phyloP scores from a whole-genome alignment of 768 basidiomycete species.

The Pholiota microspora region DNA sequence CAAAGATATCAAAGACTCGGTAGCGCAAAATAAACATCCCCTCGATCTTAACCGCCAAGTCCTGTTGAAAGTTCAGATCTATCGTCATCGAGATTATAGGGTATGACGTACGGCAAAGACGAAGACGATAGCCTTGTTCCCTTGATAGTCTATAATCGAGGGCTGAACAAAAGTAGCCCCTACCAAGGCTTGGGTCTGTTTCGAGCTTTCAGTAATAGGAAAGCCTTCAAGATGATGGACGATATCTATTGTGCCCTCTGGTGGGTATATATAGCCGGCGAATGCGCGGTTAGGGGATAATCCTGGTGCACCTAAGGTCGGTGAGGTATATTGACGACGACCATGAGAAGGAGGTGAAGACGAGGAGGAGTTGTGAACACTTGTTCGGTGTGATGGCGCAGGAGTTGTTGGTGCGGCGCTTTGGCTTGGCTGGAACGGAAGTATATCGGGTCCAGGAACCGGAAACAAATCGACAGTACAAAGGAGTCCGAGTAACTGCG shows the following conservation, averaged over 20 bases:
- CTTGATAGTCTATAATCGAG: conserved; percentile 51
- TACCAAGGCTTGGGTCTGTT: conserved; percentile 51
- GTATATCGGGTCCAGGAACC: conserved; percentile 33
- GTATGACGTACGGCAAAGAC: conserved; percentile 55
- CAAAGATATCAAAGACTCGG: conserved; percentile 62
- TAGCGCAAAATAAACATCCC: conserved; percentile 67
- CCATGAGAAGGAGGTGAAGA: not conserved
- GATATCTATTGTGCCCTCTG: conserved; percentile 26
- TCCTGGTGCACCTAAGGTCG: conserved; percentile 5
- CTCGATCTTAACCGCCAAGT: conserved; percentile 68
- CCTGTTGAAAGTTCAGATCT: conserved; percentile 34
- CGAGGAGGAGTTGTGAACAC: not conserved
- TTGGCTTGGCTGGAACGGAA: not conserved
- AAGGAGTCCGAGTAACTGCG: conserved; percentile 64
- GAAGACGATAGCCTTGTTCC: conserved; percentile 56
- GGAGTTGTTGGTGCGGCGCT: not conserved
- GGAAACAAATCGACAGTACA: conserved; percentile 81
- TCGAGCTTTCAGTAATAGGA: conserved; percentile 47
- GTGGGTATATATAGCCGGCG: conserved; percentile 18
- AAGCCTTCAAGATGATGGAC: conserved; percentile 40
- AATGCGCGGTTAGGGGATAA: conserved; percentile 9
- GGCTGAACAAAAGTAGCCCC: conserved; percentile 64
- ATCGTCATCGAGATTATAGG: not conserved
- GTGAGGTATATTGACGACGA: not conserved
- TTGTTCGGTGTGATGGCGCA: not conserved